Evolutionary conservation across 1,284 basidiomycete genomes (phyloP).

Genomic region (Heterobasidion occidentale): DNA sequence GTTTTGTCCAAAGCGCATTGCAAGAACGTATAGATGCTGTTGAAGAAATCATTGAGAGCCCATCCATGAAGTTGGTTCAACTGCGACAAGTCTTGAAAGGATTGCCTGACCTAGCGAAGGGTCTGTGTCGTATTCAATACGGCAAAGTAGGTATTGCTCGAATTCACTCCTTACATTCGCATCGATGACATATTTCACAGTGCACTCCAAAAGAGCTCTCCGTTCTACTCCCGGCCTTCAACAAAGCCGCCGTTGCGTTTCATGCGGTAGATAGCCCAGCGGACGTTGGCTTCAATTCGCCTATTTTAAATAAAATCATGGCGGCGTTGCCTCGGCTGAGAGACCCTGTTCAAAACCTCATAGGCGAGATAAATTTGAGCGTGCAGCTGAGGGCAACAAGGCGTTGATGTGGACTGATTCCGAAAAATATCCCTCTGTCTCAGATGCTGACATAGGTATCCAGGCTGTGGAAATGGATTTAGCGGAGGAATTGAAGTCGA

Average conservation of each 20-base stretch:
- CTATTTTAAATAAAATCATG: constrained; percentile 68
- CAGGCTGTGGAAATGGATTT: constrained; percentile 67
- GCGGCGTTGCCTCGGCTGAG: constrained; percentile 61
- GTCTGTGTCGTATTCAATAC: constrained; percentile 86
- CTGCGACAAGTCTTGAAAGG: constrained; percentile 67
- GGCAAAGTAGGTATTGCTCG: constrained; percentile 55
- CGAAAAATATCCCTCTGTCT: constrained; percentile 63
- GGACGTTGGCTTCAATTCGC: constrained; percentile 53
- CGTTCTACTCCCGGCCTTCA: constrained; percentile 69
- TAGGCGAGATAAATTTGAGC: constrained; percentile 54
- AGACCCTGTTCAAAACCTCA: constrained; percentile 45
- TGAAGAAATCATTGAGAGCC: constrained; percentile 65
- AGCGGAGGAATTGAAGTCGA: constrained; percentile 64
- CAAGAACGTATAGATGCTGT: constrained; percentile 79
- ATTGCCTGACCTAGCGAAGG: constrained; percentile 85
- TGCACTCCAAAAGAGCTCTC: constrained; percentile 83
- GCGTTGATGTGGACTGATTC: constrained; percentile 69
- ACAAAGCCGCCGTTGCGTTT: constrained; percentile 67
- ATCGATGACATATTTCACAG: constrained; percentile 25
- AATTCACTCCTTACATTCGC: neutral
- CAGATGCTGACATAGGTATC: constrained; percentile 44
- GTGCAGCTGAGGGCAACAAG: constrained; percentile 65
- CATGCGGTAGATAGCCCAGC: constrained; percentile 34
- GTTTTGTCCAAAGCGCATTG: constrained; percentile 50
- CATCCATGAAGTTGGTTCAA: constrained; percentile 48